These are phyloP conservation scores for Aspergillus baeticus DNA, from an alignment of 495 filamentous ascomycete genomes.

Conservation along the genomic window DNA sequence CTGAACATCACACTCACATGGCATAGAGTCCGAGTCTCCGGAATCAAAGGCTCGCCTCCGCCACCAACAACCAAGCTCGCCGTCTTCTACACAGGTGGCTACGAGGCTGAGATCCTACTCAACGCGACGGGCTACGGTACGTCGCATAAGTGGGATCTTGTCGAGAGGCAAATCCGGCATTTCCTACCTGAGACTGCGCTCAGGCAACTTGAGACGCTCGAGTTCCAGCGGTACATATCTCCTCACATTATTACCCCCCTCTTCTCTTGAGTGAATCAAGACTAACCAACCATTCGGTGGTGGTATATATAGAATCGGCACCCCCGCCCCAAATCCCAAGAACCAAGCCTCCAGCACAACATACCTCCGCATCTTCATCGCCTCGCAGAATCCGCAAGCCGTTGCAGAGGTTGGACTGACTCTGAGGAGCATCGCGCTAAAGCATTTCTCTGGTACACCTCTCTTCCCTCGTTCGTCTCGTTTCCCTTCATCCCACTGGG, in stretches of 20 bases:
- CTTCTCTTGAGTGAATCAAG: background rate
- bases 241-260: background rate
- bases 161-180: constrained; percentile 38
- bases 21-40: constrained; percentile 39
- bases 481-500: background rate
- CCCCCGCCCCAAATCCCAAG: constrained; percentile 20
- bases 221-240: constrained; percentile 27
- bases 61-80: constrained; percentile 56
- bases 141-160: constrained; percentile 38
- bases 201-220: constrained; percentile 26
- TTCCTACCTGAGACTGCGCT: constrained; percentile 16
- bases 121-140: constrained; percentile 43
- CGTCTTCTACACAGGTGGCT: constrained; percentile 47
- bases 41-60: constrained; percentile 44
- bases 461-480: background rate
- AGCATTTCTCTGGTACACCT: constrained; percentile 35
- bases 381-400: constrained; percentile 7
- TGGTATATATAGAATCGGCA: constrained; percentile 20
- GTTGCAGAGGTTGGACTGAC: constrained; percentile 19
- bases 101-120: constrained; percentile 41
- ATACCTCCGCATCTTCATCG: constrained; percentile 31
- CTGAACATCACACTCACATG: too few species aligned
- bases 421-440: constrained; percentile 25
- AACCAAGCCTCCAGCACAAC: constrained; percentile 29
- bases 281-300: background rate